These are phyloP conservation scores for Aspergillus neotritici DNA, from an alignment of 2,329 filamentous ascomycete species.

Conservation along the genomic window DNA sequence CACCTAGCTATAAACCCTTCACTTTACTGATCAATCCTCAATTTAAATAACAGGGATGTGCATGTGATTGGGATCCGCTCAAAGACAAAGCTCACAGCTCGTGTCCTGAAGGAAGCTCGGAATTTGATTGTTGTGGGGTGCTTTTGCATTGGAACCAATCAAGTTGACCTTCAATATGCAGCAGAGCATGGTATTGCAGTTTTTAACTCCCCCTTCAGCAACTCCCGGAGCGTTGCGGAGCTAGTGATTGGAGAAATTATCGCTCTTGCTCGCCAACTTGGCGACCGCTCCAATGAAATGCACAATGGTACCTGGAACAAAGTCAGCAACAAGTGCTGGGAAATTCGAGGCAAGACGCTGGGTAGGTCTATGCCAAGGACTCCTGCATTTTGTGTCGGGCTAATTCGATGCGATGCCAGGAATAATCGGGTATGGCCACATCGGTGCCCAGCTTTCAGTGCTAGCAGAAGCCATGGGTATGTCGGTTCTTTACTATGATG, in stretches of 20 bases:
- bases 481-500: conserved; percentile 95
- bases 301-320: conserved; percentile 97
- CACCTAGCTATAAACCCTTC: neutral
- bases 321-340: conserved; percentile 94
- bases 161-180: conserved; percentile 42
- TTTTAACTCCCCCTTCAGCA: conserved; percentile 98
- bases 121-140: conserved; percentile 94
- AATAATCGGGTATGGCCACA: conserved; percentile 96
- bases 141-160: conserved; percentile 94
- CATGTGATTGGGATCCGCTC: conserved; percentile 98
- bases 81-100: conserved; percentile 88
- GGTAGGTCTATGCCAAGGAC: conserved; percentile 45
- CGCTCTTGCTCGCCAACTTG: conserved; percentile 79
- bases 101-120: conserved; percentile 80
- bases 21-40: conserved; percentile 2
- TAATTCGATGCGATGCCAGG: conserved; percentile 41
- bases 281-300: conserved; percentile 89
- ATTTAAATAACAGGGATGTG: conserved; percentile 60
- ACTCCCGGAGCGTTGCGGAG: conserved; percentile 94
- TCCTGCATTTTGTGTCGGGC: conserved; percentile 1
- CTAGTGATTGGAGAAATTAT: conserved; percentile 94
- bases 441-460: conserved; percentile 91
- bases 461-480: conserved; percentile 97
- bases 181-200: conserved; percentile 70
- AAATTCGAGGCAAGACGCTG: conserved; percentile 93